Evolutionary conservation across 83 land plant genomes (phyloP).

Genomic region (Thuja plicata): DNA sequence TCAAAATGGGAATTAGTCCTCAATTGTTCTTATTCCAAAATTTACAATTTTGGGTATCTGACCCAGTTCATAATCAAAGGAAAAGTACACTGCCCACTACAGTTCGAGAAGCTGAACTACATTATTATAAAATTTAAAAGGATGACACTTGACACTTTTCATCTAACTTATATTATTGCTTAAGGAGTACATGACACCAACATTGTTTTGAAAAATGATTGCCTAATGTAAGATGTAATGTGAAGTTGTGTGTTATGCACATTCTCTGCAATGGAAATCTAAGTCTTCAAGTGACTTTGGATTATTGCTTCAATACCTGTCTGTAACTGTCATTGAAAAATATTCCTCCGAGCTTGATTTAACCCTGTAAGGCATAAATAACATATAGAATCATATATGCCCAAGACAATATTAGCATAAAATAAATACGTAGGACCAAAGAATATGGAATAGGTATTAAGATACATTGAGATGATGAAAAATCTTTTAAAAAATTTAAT

Average conservation of each 20-base stretch:
- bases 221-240: background rate
- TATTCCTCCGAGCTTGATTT: background rate
- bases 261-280: background rate
- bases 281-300: slow-evolving; percentile 2
- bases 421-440: background rate
- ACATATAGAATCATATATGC: background rate
- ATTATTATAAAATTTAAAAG: slow-evolving; percentile 2
- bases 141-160: background rate
- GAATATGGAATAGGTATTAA: background rate
- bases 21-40: background rate
- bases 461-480: background rate
- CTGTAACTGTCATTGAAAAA: background rate
- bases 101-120: background rate
- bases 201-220: background rate
- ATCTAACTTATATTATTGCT: background rate
- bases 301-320: background rate
- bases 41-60: background rate
- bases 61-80: background rate
- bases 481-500: background rate
- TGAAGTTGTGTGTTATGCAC: background rate
- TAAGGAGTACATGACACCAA: background rate
- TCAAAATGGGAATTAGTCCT: too few species aligned
- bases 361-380: background rate
- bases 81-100: background rate
- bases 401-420: background rate